These are phyloP conservation scores for Glomus cerebriforme DNA, from an alignment of 192 early-diverging fungal species.

Conservation along the genomic window DNA sequence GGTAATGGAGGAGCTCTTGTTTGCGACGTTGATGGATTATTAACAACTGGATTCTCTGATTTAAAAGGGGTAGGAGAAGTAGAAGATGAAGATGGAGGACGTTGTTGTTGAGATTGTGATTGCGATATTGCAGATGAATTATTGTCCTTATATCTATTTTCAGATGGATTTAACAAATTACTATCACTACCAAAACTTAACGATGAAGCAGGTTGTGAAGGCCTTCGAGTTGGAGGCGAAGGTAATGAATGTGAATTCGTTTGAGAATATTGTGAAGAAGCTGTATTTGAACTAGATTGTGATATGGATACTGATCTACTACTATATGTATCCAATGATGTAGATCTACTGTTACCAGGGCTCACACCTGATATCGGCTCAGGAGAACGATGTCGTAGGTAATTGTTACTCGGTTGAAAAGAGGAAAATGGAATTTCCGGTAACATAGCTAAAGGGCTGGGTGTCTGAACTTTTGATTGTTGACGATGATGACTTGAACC, in stretches of 20 bases:
- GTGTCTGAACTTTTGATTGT: slow-evolving; percentile 15
- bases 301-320: not conserved
- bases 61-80: not conserved
- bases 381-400: slow-evolving; percentile 26
- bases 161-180: slow-evolving; percentile 30
- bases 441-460: slow-evolving; percentile 25
- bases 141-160: slow-evolving; percentile 14
- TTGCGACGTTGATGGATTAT: not conserved
- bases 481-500: not conserved
- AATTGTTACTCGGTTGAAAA: slow-evolving; percentile 22
- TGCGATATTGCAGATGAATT: not conserved
- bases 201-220: slow-evolving; percentile 24
- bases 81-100: slow-evolving; percentile 8
- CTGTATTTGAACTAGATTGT: not conserved
- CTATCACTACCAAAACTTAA: slow-evolving; percentile 28
- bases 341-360: not conserved
- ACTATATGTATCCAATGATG: not conserved
- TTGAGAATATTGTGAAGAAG: not conserved
- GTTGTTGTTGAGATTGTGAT: slow-evolving; percentile 7
- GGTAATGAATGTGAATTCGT: slow-evolving; percentile 4
- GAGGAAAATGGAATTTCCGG: slow-evolving; percentile 27
- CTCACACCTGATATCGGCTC: slow-evolving; percentile 17
- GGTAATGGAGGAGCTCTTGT: slow-evolving; percentile 10
- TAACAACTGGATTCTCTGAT: not conserved
- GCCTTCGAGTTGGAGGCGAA: not conserved